phyloP scores from a whole-genome alignment of 371 early-diverging fungal genomes.

The Nematocida displodere region DNA sequence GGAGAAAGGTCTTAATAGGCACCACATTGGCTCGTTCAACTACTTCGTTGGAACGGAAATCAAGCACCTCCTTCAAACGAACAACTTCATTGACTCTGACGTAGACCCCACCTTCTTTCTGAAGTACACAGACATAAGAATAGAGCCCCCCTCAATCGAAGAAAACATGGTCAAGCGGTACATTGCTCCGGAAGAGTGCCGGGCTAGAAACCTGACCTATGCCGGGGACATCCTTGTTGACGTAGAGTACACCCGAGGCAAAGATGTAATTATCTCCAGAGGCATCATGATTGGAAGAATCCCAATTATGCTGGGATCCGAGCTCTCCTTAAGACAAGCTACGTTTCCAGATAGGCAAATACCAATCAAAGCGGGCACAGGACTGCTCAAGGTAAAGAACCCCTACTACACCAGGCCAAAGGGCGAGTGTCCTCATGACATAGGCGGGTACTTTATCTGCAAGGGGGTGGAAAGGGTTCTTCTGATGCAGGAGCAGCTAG shows the following conservation, averaged over 20 bases:
- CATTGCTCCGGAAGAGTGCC: constrained; percentile 92
- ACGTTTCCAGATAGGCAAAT: background rate
- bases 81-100: constrained; percentile 87
- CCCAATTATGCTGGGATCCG: constrained; percentile 94
- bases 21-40: constrained; percentile 98
- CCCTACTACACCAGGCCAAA: constrained; percentile 51
- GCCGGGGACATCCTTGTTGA: constrained; percentile 88
- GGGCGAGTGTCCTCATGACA: constrained; percentile 92
- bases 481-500: constrained; percentile 97
- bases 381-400: background rate
- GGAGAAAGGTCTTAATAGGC: constrained; percentile 94
- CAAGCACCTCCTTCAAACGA: constrained; percentile 84
- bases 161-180: constrained; percentile 66
- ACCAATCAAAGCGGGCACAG: background rate
- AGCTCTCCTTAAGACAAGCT: constrained; percentile 68
- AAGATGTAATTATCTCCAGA: constrained; percentile 74
- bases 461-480: constrained; percentile 97
- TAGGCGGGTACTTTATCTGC: constrained; percentile 97
- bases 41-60: constrained; percentile 91
- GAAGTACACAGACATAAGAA: constrained; percentile 67
- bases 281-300: constrained; percentile 85
- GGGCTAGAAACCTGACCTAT: constrained; percentile 93
- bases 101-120: constrained; percentile 92
- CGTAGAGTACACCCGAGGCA: constrained; percentile 84
- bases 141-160: constrained; percentile 67